phyloP scores from a whole-genome alignment of 805 yeast species.

The Candida krabiensis region DNA sequence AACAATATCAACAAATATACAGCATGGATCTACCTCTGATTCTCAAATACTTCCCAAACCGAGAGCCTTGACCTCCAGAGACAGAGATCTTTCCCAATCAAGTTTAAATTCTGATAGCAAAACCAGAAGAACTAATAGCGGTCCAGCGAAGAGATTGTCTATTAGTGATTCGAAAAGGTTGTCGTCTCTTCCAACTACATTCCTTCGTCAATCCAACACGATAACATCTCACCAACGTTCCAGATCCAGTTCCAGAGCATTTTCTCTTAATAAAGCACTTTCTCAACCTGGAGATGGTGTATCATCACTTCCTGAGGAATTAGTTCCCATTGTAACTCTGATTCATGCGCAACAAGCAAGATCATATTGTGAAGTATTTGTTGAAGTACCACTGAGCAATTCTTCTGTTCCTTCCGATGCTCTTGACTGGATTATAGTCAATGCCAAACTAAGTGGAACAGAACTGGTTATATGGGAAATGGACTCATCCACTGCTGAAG shows the following conservation, averaged over 20 bases:
- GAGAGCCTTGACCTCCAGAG: slow-evolving; percentile 4
- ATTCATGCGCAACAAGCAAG: slow-evolving; percentile 70
- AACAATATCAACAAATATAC: not conserved
- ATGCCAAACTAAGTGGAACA: slow-evolving; percentile 44
- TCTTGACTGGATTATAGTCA: slow-evolving; percentile 25
- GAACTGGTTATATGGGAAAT: slow-evolving; percentile 52
- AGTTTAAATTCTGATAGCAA: slow-evolving; percentile 4
- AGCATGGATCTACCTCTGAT: not conserved
- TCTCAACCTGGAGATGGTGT: slow-evolving; percentile 17
- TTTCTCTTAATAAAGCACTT: slow-evolving; percentile 16
- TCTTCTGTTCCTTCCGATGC: slow-evolving; percentile 5
- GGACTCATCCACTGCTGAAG: slow-evolving; percentile 30
- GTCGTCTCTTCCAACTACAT: slow-evolving; percentile 32
- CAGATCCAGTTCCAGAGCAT: slow-evolving; percentile 16
- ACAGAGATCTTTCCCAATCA: not conserved
- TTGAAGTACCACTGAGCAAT: slow-evolving; percentile 24
- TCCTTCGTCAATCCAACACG: slow-evolving; percentile 27
- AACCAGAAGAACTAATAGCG: not conserved
- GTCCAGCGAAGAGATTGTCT: slow-evolving; percentile 1
- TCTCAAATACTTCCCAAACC: not conserved
- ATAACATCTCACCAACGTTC: slow-evolving; percentile 14
- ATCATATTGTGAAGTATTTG: slow-evolving; percentile 47
- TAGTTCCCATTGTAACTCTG: slow-evolving; percentile 70
- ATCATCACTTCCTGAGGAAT: slow-evolving; percentile 53
- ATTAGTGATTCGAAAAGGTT: slow-evolving; percentile 22